Conservation (phyloP, 208 protist genomes). For the Leishmania tarentolae region DNA sequence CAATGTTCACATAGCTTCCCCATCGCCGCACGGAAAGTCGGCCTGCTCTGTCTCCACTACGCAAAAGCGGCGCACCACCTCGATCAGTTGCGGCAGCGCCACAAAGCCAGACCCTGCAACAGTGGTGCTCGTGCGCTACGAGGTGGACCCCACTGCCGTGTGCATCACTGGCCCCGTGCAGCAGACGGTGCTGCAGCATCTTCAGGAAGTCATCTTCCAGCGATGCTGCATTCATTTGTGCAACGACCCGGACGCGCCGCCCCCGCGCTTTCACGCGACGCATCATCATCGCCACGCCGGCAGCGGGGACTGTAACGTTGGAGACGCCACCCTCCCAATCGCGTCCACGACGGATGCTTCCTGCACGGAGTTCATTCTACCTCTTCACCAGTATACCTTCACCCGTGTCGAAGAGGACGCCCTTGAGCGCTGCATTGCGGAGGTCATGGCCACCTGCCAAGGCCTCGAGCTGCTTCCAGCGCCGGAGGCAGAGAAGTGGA, state of each 20-base stretch:
- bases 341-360: not conserved
- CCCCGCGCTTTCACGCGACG: conserved; percentile 18
- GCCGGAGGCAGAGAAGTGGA: conserved; percentile 30
- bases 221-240: conserved; percentile 38
- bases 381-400: conserved; percentile 55
- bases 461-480: conserved; percentile 29
- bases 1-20: not conserved
- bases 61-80: conserved; percentile 4
- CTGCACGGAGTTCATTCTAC: conserved; percentile 32
- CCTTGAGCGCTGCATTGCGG: conserved; percentile 51
- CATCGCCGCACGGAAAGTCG: not conserved
- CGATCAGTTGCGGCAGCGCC: conserved; percentile 13
- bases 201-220: conserved; percentile 55
- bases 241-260: conserved; percentile 24
- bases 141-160: conserved; percentile 55
- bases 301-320: not conserved
- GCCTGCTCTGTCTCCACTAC: not conserved
- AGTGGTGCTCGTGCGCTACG: conserved; percentile 62
- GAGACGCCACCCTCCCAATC: not conserved
- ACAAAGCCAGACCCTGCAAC: conserved; percentile 2
- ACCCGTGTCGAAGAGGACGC: conserved; percentile 41
- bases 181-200: conserved; percentile 39
- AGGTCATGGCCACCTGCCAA: conserved; percentile 44
- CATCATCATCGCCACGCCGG: not conserved
- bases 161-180: conserved; percentile 46